Evolutionary conservation across 495 filamentous ascomycete species (phyloP), one percentile per base, ranked within the genome.

Genomic region (Penicillium flavigenum): DNA sequence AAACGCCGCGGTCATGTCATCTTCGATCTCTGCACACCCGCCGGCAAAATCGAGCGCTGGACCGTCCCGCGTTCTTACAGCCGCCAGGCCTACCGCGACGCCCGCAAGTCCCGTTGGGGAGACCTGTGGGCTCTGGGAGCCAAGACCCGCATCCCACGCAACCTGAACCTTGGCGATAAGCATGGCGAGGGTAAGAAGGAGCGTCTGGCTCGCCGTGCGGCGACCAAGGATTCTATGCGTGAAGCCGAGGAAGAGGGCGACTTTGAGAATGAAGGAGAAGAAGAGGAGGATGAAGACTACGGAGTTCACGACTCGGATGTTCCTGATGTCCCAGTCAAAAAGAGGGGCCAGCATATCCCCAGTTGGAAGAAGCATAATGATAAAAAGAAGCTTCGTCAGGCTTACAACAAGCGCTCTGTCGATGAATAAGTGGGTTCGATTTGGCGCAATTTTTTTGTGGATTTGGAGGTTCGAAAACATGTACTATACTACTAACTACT

Each of bases 61-160:
- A 90, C 86, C 0, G 86, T 98, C 0, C 89, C 94, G 1, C 85
- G 83, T 54, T 90, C 86, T 39, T 95, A 85, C 71, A 86, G 87
- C 59, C 86, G 82, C 55, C 81, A 86, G 60, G 90, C 90, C 3
- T 98, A 89, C 75, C 87, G 86, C 44, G 95, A 98, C 66, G 95
- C 95, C 27, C 85, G 93, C 56, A 98, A 98, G 70, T 81, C 87
- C 0, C 71, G 70, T 38, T 98, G 94, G 94, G 94, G 95, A 43
- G 94, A 98, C 70, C 75, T 97, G 19, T 98, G 94, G 94, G 91
- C 92, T 6, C 77, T 98, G 3, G 95, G 93, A 1, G 92, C 92
- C 7, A 98, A 98, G 81, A 95, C 90, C 0, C 79, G 90, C 42
- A 80, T 86, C 1, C 60, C 61, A 4, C 76, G 88, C 55, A 79